Evolutionary conservation across 2,329 filamentous ascomycete species (phyloP).

Genomic region (Dactylellina cionopaga): DNA sequence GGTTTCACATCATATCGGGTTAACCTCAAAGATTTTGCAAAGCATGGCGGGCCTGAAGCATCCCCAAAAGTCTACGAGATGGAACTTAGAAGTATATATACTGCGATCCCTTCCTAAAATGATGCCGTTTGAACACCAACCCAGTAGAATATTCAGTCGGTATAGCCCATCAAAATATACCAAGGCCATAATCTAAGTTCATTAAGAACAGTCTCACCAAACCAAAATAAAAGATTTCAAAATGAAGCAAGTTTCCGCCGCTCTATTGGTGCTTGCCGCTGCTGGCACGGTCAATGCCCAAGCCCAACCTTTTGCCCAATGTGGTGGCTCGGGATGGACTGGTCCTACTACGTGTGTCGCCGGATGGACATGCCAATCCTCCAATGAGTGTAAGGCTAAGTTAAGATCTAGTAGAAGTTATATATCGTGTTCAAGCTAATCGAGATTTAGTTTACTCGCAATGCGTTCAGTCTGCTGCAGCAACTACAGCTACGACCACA

Average conservation of each 20-base stretch:
- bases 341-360: conserved; percentile 22
- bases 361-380: conserved; percentile 23
- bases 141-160: too few species aligned
- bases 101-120: too few species aligned
- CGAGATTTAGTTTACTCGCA: conserved; percentile 19
- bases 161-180: too few species aligned
- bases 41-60: too few species aligned
- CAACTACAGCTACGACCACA: conserved; percentile 2
- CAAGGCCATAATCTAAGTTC: too few species aligned
- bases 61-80: too few species aligned
- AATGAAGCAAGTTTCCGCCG: conserved; percentile 29
- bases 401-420: neutral
- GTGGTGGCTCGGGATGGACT: conserved; percentile 28
- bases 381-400: conserved; percentile 20
- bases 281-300: conserved; percentile 27
- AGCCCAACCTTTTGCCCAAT: conserved; percentile 27
- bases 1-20: neutral
- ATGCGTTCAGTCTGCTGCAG: conserved; percentile 8
- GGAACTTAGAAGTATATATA: too few species aligned
- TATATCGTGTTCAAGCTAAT: neutral
- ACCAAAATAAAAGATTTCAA: too few species aligned
- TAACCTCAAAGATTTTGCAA: too few species aligned
- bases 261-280: conserved; percentile 20
- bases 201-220: too few species aligned
- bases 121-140: too few species aligned